Percentiles rank a stretch among this genome's conserved stretches.
These are phyloP conservation scores for Apiospora marii DNA, from an alignment of 2,329 filamentous ascomycete genomes.

Conservation along the genomic window DNA sequence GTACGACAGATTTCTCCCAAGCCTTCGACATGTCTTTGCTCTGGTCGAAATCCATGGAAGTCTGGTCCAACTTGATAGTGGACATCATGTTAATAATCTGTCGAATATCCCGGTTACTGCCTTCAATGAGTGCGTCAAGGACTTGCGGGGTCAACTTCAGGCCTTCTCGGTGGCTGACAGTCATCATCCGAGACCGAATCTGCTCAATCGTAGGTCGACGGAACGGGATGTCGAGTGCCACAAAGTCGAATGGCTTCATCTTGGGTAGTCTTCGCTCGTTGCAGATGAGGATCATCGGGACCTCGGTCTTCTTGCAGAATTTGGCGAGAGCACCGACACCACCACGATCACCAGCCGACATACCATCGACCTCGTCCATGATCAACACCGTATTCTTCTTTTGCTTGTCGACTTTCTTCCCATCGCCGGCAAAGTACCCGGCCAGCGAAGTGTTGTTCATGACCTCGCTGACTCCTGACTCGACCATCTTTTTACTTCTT, in stretches of 20 bases:
- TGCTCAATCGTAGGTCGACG: conserved; percentile 88
- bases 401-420: conserved; percentile 76
- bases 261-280: conserved; percentile 93
- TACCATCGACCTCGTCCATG: conserved; percentile 99
- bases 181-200: conserved; percentile 91
- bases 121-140: conserved; percentile 93
- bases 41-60: conserved; percentile 81
- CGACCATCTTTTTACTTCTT: conserved; percentile 94
- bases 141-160: conserved; percentile 84
- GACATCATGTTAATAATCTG: conserved; percentile 99
- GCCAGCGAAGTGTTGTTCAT: conserved; percentile 92
- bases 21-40: conserved; percentile 95
- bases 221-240: conserved; percentile 86
- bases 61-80: conserved; percentile 87
- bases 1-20: conserved; percentile 96
- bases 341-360: conserved; percentile 96
- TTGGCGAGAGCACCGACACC: conserved; percentile 94
- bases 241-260: conserved; percentile 97
- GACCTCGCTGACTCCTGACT: conserved; percentile 85
- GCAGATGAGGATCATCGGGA: conserved; percentile 97
- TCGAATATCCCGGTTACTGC: conserved; percentile 92
- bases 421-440: conserved; percentile 87
- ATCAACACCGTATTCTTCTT: conserved; percentile 96
- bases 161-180: conserved; percentile 91
- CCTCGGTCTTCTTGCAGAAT: conserved; percentile 92